A percentile compares a stretch with the other conserved stretches of the same genome.
These are phyloP conservation scores for Fusarium veterinarium DNA, from an alignment of 2,329 filamentous ascomycete species.

Conservation along the genomic window DNA sequence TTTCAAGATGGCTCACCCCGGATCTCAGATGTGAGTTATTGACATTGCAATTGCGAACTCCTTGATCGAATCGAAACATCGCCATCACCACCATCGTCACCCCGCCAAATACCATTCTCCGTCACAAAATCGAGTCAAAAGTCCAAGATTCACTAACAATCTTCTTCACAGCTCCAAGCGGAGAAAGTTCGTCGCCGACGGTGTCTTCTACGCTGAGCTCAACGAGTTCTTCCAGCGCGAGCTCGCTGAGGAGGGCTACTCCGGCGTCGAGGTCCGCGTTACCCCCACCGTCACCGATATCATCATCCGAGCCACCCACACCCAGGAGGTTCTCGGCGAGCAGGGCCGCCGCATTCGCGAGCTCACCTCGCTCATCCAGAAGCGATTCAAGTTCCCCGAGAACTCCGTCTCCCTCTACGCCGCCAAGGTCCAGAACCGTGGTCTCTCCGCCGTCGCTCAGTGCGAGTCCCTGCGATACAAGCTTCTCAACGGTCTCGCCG, in stretches of 20 bases:
- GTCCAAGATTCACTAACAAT: conserved; percentile 34
- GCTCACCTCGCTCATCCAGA: conserved; percentile 99
- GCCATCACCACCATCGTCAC: conserved; percentile 3
- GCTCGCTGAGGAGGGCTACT: conserved; percentile 99
- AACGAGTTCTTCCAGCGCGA: conserved; percentile 99
- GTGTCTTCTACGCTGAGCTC: conserved; percentile 99
- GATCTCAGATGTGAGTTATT: conserved; percentile 70
- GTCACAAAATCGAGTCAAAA: neutral
- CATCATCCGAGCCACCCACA: conserved; percentile 99
- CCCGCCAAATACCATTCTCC: conserved; percentile 20
- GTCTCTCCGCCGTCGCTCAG: conserved; percentile 99
- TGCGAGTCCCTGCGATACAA: conserved; percentile 99
- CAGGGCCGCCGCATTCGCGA: conserved; percentile 99
- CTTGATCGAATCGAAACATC: conserved; percentile 1
- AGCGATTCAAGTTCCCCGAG: conserved; percentile 99
- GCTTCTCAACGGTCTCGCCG: conserved; percentile 98
- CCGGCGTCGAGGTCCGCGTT: conserved; percentile 99
- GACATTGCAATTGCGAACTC: conserved; percentile 8
- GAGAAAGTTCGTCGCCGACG: conserved; percentile 96
- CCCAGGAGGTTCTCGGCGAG: conserved; percentile 99
- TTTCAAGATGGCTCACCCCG: conserved; percentile 70
- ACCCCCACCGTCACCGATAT: conserved; percentile 99
- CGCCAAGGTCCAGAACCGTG: conserved; percentile 99
- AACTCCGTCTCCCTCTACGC: conserved; percentile 99
- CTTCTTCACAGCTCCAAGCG: conserved; percentile 77